Conservation (phyloP, 805 yeast species). For the Candida cerambycidarum region DNA sequence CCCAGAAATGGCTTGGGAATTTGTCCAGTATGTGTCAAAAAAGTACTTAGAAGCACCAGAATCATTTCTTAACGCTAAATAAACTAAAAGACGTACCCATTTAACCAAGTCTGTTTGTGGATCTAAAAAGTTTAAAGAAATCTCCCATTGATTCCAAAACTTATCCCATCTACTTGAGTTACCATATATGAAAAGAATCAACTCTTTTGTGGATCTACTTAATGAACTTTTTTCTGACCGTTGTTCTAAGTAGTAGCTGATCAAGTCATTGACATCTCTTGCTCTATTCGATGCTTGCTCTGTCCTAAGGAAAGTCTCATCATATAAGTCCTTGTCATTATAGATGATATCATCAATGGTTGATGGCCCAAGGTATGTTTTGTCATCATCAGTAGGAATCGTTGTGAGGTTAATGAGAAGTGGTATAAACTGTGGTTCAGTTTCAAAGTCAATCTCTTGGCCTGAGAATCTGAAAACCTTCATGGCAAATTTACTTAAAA, state of each 20-base stretch:
- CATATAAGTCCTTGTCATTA: constrained; percentile 10
- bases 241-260: constrained; percentile 18
- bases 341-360: constrained; percentile 26
- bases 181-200: constrained; percentile 37
- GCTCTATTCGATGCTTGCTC: constrained; percentile 27
- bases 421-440: constrained; percentile 30
- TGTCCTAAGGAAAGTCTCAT: constrained; percentile 5
- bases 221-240: constrained; percentile 13
- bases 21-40: constrained; percentile 30
- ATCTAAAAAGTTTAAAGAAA: constrained; percentile 15
- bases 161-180: constrained; percentile 36
- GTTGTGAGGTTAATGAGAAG: constrained; percentile 35
- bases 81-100: constrained; percentile 38
- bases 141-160: constrained; percentile 43
- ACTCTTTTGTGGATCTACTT: constrained; percentile 28
- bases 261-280: constrained; percentile 28
- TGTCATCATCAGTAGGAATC: constrained; percentile 10
- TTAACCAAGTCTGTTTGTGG: constrained; percentile 7
- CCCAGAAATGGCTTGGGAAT: constrained; percentile 20
- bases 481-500: constrained; percentile 28
- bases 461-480: constrained; percentile 26
- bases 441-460: constrained; percentile 23
- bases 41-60: constrained; percentile 26
- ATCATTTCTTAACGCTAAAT: constrained; percentile 29
- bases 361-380: constrained; percentile 21